Evolutionary conservation across 2,329 filamentous ascomycete species (phyloP), one percentile per base, ranked within the genome.

Genomic region (Pseudofabraea citricarpa): DNA sequence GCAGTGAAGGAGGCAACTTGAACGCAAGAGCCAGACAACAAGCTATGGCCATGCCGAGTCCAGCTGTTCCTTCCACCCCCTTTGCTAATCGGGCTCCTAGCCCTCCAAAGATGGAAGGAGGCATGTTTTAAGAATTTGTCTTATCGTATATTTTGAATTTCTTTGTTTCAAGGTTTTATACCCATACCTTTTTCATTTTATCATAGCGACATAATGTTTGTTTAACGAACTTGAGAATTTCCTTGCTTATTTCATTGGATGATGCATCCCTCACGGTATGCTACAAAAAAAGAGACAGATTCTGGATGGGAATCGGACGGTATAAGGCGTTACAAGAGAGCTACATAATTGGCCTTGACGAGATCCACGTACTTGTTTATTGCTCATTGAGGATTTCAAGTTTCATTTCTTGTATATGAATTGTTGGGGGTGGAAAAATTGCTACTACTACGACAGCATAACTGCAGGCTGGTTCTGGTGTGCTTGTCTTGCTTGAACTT

Each of bases 1-100:
- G 52, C 8, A 61, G 58, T 32, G 59, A 62, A 51, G 58, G 57
- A 18, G 59, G 59, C 7, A 56, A 55, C 39, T 44, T 62, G 2
- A 61, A 58, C 47, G 52, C 48, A 9, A 44, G 49, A 45, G 58
- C 56, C 13, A 48, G 54, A 39, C 52, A 56, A 32, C 47, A 46
- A 42, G 51, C 51, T 6, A 41, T 42, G 22, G 53, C 54, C 8
- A 33, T 44, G 18, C 56, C 59, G 21, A 58, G 53, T 45, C 55
- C 58, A 21, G 56, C 56, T 18, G 51, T 59, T 47, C 57, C 58
- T 13, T 41, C 41, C 15, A 36, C 46, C 22, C 44, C 46, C 23
- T 53, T 47, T 22, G 24, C 46, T 16, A 33, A 23, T 29, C 40
- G 52, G 10, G 45, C 41, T 38, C 51, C 54, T 29, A 46, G 50